Evolutionary conservation across 441 rosid genomes (phyloP).

Genomic region (Croton laevigatus): DNA sequence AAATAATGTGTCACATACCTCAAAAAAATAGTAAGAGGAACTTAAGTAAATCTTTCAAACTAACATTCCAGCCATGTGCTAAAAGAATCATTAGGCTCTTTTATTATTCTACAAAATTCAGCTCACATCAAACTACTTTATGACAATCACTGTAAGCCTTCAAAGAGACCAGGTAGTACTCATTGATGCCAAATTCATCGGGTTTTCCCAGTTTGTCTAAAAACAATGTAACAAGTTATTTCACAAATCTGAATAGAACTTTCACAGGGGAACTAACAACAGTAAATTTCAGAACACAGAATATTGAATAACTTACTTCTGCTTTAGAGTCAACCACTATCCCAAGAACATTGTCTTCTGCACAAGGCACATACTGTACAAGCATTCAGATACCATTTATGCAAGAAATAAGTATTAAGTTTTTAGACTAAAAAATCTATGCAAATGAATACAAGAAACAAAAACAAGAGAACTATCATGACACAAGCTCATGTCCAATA

Average conservation of each 20-base stretch:
- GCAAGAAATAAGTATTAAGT: background rate
- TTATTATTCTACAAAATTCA: background rate
- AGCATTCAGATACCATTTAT: slow-evolving; percentile 21
- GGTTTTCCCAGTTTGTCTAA: background rate
- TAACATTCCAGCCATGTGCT: background rate
- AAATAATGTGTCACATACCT: background rate
- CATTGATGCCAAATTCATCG: background rate
- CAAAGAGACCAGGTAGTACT: background rate
- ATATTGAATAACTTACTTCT: slow-evolving; percentile 58
- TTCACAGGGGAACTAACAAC: background rate
- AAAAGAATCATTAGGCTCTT: background rate
- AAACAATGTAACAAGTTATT: background rate
- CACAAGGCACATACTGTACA: slow-evolving; percentile 66
- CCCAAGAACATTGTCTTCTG: slow-evolving; percentile 76
- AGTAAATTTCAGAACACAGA: background rate
- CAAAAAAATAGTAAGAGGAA: background rate
- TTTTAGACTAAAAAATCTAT: background rate
- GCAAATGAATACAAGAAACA: background rate
- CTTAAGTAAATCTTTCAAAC: background rate
- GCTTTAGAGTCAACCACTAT: slow-evolving; percentile 73
- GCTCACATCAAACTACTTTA: background rate
- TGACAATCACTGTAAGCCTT: background rate
- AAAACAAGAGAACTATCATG: background rate
- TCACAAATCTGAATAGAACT: background rate
- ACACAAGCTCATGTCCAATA: background rate